Evolutionary conservation across 768 basidiomycete genomes (phyloP), one percentile per base, ranked within the genome.

Genomic region (Boletus rufocinnamomeus): DNA sequence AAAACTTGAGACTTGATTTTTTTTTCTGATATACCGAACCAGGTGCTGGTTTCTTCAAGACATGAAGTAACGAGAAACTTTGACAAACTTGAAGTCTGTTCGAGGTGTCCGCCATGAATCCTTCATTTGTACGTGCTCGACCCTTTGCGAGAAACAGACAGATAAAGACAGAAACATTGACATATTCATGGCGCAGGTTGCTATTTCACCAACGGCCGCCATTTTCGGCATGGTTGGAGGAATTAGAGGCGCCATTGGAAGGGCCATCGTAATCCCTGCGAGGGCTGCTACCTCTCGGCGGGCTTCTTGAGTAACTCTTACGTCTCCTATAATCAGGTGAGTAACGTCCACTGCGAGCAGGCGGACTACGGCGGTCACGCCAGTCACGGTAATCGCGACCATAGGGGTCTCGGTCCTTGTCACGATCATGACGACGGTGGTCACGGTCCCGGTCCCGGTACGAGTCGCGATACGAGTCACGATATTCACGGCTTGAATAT

Each of bases 361-460:
- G 77, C 50, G 88, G 86, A 77, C 87, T 88, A 61, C 91, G 85
- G 65, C 90, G 84, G 64, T 93, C 90, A 64, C 89, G 84, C 86
- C 89, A 90, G 66, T 91, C 88, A 61, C 84, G 77, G 69, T 69
- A 82, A 72, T 90, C 88, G 49, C 89, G 81, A 57, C 87, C 88
- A 62, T 87, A 88, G 47, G 80, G 80, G 68, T 87, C 85, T 44
- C 84, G 72, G 23, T 86, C 84, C 63, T 68, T 76, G 45, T 84
- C 81, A 40, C 76, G 72, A 53, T 76, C 77, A 58, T 73, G 70
- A 47, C 76, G 74, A 61, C 74, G 72, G 45, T 69, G 46, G 63
- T 80, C 76, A 16, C 76, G 78, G 51, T 80, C 78, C 38, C 83
- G 75, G 61, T 86, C 82, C 34, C 81, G 76, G 72, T 70, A 52